Percentiles rank a stretch among this genome's conserved stretches.
Conservation (phyloP, 2,329 filamentous ascomycete species). For the Cadophora luteo-olivacea region DNA sequence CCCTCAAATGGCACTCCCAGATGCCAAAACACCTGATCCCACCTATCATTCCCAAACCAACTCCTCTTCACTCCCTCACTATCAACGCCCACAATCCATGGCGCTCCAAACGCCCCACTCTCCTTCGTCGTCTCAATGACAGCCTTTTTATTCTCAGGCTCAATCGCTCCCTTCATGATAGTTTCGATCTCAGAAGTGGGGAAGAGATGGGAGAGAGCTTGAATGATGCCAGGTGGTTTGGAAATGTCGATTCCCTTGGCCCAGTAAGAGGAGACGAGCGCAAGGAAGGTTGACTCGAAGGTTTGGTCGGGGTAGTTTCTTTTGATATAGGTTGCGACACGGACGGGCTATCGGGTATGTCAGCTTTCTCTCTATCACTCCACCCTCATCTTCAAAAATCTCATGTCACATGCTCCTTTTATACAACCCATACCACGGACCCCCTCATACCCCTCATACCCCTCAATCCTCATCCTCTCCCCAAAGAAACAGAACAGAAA, state of each 20-base stretch:
- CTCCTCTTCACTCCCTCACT: conserved; percentile 24
- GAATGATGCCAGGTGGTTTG: conserved; percentile 26
- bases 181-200: conserved; percentile 22
- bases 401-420: background rate
- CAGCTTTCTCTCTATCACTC: background rate
- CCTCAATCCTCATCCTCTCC: background rate
- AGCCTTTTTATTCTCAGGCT: conserved; percentile 32
- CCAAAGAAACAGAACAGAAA: background rate
- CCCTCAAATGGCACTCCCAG: conserved; percentile 31
- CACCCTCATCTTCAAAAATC: background rate
- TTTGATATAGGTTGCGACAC: conserved; percentile 33
- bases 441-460: background rate
- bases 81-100: conserved; percentile 34
- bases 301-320: conserved; percentile 23
- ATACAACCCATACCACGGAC: no score
- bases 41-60: conserved; percentile 38
- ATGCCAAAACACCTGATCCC: conserved; percentile 35
- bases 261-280: conserved; percentile 33
- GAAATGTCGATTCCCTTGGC: conserved; percentile 31
- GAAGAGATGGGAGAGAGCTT: conserved; percentile 29
- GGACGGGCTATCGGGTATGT: conserved; percentile 25
- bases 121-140: conserved; percentile 31
- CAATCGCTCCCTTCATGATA: conserved; percentile 31
- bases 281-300: conserved; percentile 31
- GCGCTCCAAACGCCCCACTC: conserved; percentile 34